phyloP scores from a whole-genome alignment of 192 early-diverging fungal species.

The Coemansia reversa region DNA sequence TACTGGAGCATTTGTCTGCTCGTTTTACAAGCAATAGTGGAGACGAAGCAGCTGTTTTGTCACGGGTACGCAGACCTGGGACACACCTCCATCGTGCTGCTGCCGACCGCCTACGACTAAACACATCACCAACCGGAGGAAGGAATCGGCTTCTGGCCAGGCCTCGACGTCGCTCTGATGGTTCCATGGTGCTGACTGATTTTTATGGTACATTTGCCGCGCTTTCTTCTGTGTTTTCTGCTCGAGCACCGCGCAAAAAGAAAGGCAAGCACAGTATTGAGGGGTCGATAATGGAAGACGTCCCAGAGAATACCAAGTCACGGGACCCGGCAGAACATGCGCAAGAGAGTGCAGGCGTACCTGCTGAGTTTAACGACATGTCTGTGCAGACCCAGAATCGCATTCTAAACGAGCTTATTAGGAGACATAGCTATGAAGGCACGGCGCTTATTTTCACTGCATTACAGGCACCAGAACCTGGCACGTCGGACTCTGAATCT shows the following conservation, averaged over 20 bases:
- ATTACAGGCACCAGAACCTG: constrained; percentile 57
- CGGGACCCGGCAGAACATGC: not conserved
- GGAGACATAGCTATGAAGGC: constrained; percentile 43
- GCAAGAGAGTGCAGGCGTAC: not conserved
- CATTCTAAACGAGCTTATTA: constrained; percentile 65
- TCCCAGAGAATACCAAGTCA: too few relatives aligned
- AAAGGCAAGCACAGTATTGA: constrained; percentile 8
- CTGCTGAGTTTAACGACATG: constrained; percentile 59
- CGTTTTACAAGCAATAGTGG: too few relatives aligned
- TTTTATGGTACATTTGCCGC: constrained; percentile 11
- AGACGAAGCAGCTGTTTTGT: not conserved
- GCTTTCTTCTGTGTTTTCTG: not conserved
- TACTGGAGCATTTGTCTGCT: too few relatives aligned
- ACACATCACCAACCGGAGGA: not conserved
- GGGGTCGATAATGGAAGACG: not conserved
- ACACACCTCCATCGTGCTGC: not conserved
- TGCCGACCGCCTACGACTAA: not conserved
- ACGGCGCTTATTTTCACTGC: constrained; percentile 64
- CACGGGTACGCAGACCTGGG: not conserved
- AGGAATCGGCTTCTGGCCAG: not conserved
- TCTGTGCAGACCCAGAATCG: constrained; percentile 53
- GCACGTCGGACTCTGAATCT: constrained; percentile 47
- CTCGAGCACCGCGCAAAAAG: not conserved
- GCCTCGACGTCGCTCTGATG: constrained; percentile 37
- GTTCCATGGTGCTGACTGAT: constrained; percentile 36